Base-by-base conservation (phyloP, 257 asterid species). In the Gardenia jasminoides region DNA sequence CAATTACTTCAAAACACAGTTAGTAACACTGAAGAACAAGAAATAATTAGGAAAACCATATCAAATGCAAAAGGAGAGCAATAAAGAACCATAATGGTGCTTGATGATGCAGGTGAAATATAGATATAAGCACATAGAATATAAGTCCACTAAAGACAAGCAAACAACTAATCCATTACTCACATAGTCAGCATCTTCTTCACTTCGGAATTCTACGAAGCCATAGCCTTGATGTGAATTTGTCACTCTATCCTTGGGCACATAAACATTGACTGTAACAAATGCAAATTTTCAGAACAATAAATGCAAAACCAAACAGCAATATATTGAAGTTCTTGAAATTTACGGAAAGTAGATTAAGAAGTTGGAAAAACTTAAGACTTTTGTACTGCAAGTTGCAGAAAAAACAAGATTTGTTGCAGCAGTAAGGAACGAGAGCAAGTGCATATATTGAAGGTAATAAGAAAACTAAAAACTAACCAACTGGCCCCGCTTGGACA, bases 181-280 rank as follows among this genome's bases (percentile, higher is more conserved):
- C 86, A 93, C 99, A 84, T 94, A 94, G 81, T 94, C 98, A 33
- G 99, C 99, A 89, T 93, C 99, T 88, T 94, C 99, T 88, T 94
- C 99, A 75, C 98, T 89, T 80, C 97, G 91, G 83, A 93, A 94
- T 87, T 93, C 99, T 82, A 93, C 98, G 88, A 93, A 93, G 70
- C 97, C 98, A 65, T 94, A 94, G 31, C 98, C 98, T 86, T 94
- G 97, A 88, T 93, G 99, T 56, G 97, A 91, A 87, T 86, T 90
- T 61, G 99, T 92, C 70, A 94, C 98, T 88, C 98, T 88, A 83
- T 94, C 99, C 85, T 94, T 94, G 72, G 99, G 99, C 79, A 94
- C 99, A 85, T 94, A 94, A 61, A 94, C 99, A 82, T 93, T 94
- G 71, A 94, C 98, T 94, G 85, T 79, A 44, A 73, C 78, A 70